Evolutionary conservation across 768 basidiomycete species (phyloP), one percentile per base, ranked within the genome.

Genomic region (Multifurca ochricompacta): DNA sequence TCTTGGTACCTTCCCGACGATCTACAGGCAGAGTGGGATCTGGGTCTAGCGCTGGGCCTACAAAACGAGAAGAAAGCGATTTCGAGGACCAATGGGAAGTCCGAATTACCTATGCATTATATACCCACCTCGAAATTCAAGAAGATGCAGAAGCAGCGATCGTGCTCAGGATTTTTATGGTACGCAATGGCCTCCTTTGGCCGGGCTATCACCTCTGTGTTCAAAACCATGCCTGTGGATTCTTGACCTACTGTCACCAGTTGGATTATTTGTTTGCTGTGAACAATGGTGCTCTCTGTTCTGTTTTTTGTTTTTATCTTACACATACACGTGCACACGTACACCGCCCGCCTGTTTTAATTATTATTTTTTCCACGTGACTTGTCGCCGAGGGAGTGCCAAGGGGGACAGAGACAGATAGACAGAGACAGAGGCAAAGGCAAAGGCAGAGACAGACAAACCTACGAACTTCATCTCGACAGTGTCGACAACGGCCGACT

Each of bases 121-220:
- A 32, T 60, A 19, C 56, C 56, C 2, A 41, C 41, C 9, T 42
- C 56, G 21, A 49, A 31, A 28, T 44, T 60, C 39, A 60, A 21
- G 48, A 59, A 53, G 45, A 45, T 19, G 10, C n/a, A 31, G 45
- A 60, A 53, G 34, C 45, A 27, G 19, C 51, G 59, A 7, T 49
- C 59, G n/a, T 60, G 59, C 51, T 47, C 53, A 4, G 53, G 21
- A 18, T 32, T 52, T 32, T 16, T 59, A 14, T 61, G 58, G 57
- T 34, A 36, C 25, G 35, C 52, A 4, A 34, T 61, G 32, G 37
- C 43, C 19, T 48, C 19, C 35, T 30, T 48, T 45, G 59, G 59
- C 16, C 59, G 44, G n/a, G 48, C 48, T 16, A 35, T 60, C 27
- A 28, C 43, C 8, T 58, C 39, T 41, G 23, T 40, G 13, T 60